These are phyloP conservation scores for Cordyceps cicadae DNA, from an alignment of 2,329 filamentous ascomycete species.

Conservation along the genomic window DNA sequence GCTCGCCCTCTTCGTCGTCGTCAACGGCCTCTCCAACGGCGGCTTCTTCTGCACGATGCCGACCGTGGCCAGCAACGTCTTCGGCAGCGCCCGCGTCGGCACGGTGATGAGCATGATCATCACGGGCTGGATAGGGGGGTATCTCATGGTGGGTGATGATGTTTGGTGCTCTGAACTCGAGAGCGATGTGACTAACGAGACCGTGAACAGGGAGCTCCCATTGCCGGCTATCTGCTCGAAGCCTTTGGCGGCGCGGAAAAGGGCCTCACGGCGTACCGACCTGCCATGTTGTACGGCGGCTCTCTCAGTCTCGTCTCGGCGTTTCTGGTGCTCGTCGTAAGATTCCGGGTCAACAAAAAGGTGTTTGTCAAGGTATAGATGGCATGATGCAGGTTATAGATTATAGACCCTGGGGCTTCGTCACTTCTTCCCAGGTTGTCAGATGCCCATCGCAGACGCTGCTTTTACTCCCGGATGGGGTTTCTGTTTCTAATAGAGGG, in stretches of 20 bases:
- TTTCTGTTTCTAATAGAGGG: too few relatives aligned
- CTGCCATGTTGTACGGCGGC: constrained; percentile 55
- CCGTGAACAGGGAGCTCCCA: constrained; percentile 39
- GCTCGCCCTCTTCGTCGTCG: constrained; percentile 46
- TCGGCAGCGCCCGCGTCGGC: constrained; percentile 45
- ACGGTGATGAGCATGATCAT: constrained; percentile 55
- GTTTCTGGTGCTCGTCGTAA: constrained; percentile 32
- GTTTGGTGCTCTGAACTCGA: too few relatives aligned
- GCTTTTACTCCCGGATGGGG: too few relatives aligned
- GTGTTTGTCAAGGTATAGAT: constrained; percentile 22
- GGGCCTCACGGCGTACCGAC: constrained; percentile 45
- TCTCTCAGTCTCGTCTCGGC: constrained; percentile 40
- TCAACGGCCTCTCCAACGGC: constrained; percentile 54
- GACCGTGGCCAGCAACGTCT: constrained; percentile 51
- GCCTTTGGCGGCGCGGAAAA: constrained; percentile 42
- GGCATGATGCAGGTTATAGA: not conserved
- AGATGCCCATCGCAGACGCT: too few relatives aligned
- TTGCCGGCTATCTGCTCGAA: constrained; percentile 51
- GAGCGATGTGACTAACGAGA: not conserved
- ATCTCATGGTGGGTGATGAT: constrained; percentile 42
- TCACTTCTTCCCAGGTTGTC: too few relatives aligned
- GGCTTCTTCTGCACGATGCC: constrained; percentile 58
- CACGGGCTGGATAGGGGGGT: constrained; percentile 52
- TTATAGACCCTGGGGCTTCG: too few relatives aligned
- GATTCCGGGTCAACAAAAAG: constrained; percentile 33